Conservation (phyloP, 129 eudicot genomes). For the Glebionis coronaria region DNA sequence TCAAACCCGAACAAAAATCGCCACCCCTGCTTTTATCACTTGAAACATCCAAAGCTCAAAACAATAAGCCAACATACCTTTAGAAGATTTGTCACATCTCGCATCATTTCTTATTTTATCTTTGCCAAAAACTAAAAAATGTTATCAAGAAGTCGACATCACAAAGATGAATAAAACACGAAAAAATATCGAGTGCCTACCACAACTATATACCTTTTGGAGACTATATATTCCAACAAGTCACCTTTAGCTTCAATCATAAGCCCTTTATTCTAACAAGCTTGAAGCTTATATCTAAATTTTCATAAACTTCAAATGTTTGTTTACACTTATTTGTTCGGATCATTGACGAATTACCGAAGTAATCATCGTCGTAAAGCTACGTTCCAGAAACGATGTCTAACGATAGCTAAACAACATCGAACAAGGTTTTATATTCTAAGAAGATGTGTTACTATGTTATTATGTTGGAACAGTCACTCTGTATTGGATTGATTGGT, state of each 20-base stretch:
- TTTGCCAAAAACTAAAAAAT: not conserved
- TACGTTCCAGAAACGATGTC: slow-evolving; percentile 39
- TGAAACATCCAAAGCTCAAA: too few species aligned
- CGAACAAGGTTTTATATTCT: slow-evolving; percentile 53
- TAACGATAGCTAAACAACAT: slow-evolving; percentile 44
- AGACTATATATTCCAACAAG: too few species aligned
- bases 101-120: not conserved
- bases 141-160: slow-evolving; percentile 13
- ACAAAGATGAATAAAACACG: slow-evolving; percentile 18
- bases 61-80: too few species aligned
- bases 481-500: slow-evolving; percentile 32
- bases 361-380: slow-evolving; percentile 34
- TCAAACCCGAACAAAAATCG: too few species aligned
- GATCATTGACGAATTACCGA: slow-evolving; percentile 27
- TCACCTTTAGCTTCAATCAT: too few species aligned
- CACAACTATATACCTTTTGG: not conserved
- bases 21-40: too few species aligned
- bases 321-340: slow-evolving; percentile 19
- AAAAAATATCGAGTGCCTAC: slow-evolving; percentile 14
- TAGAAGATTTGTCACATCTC: not conserved
- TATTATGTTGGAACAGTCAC: slow-evolving; percentile 52
- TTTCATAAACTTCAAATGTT: slow-evolving; percentile 9
- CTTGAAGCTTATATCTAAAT: slow-evolving; percentile 1
- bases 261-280: slow-evolving; percentile 1
- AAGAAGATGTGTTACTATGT: slow-evolving; percentile 58